These are phyloP conservation scores for Pleurozium schreberi DNA, from an alignment of 225 moss, liverwort and hornwort species.

Conservation along the genomic window DNA sequence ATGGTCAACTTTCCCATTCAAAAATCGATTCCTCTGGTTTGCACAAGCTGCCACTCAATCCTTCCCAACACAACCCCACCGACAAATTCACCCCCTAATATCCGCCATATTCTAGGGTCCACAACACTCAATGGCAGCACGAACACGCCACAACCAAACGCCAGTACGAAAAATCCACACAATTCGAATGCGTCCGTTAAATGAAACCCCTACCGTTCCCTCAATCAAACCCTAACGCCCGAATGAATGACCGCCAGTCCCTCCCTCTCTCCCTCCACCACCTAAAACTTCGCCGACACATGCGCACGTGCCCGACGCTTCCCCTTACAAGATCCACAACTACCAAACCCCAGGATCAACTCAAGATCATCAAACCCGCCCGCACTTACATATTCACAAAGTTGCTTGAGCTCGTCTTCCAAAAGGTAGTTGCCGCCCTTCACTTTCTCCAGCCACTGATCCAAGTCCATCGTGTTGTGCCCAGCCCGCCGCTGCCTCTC, in stretches of 20 bases:
- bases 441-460: constrained; percentile 99
- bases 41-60: background rate
- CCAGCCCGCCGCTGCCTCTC: background rate
- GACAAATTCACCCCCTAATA: background rate
- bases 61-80: background rate
- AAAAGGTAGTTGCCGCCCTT: constrained; percentile 82
- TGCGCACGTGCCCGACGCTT: background rate
- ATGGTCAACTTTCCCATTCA: background rate
- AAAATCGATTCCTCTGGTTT: background rate
- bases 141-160: background rate
- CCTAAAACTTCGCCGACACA: background rate
- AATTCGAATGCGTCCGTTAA: background rate
- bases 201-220: background rate
- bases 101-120: background rate
- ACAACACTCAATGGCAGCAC: background rate
- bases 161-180: background rate
- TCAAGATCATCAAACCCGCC: background rate
- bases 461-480: constrained; percentile 84
- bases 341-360: background rate
- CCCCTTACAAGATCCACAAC: background rate
- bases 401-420: constrained; percentile 97
- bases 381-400: constrained; percentile 85
- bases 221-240: constrained; percentile 4
- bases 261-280: background rate
- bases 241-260: background rate